phyloP scores from a whole-genome alignment of 202 grass and related monocot species.

The Dendrocalamus latiflorus region DNA sequence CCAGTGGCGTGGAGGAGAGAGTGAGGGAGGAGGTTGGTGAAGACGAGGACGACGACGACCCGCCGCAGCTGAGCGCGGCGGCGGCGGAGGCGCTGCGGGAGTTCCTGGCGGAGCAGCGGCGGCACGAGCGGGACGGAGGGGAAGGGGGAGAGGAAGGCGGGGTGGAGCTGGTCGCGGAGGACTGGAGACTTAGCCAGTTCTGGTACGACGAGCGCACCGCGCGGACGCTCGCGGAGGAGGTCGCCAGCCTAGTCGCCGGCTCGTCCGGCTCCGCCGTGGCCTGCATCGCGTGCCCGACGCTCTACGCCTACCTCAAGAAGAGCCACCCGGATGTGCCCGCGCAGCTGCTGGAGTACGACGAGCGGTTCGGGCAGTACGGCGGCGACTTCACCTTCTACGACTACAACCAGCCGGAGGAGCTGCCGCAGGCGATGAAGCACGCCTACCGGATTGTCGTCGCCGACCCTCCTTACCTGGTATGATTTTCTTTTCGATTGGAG shows the following conservation, averaged over 20 bases:
- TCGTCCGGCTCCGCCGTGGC: slow-evolving; percentile 36
- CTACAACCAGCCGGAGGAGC: slow-evolving; percentile 78
- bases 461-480: slow-evolving; percentile 88
- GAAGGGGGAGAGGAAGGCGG: slow-evolving; percentile 9
- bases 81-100: slow-evolving; percentile 59
- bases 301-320: too few relatives aligned
- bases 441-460: slow-evolving; percentile 63
- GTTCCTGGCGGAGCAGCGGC: slow-evolving; percentile 56
- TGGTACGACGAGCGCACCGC: slow-evolving; percentile 82
- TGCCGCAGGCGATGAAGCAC: slow-evolving; percentile 59
- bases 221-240: slow-evolving; percentile 50
- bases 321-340: too few relatives aligned
- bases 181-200: slow-evolving; percentile 96
- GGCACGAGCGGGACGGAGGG: slow-evolving; percentile 1
- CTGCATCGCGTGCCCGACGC: slow-evolving; percentile 75
- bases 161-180: slow-evolving; percentile 73
- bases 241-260: slow-evolving; percentile 26
- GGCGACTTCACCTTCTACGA: too few relatives aligned
- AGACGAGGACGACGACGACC: slow-evolving; percentile 41
- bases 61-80: slow-evolving; percentile 52
- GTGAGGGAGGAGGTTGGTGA: neutral
- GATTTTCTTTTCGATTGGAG: too few relatives aligned
- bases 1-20: slow-evolving; percentile 25
- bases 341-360: too few relatives aligned
- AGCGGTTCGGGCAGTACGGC: too few relatives aligned